These are phyloP conservation scores for Suhomyces atakaporum DNA, from an alignment of 1,139 yeast species.

Conservation along the genomic window DNA sequence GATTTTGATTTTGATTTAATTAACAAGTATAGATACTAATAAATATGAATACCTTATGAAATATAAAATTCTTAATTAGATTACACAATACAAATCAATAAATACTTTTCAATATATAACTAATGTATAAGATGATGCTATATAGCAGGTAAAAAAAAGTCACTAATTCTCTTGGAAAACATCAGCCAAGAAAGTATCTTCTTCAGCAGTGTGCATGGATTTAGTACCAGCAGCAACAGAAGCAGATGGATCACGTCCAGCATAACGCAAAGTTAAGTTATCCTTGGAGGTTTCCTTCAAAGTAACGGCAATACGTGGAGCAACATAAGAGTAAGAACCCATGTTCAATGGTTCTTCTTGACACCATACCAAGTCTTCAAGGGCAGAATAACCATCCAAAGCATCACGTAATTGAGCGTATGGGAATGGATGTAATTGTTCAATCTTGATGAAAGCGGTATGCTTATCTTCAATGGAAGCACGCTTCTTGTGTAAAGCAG, in stretches of 20 bases:
- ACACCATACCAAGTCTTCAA: constrained; percentile 91
- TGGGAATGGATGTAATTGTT: constrained; percentile 99
- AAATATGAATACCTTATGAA: no score
- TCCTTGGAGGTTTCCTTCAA: constrained; percentile 70
- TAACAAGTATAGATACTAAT: constrained; percentile 4
- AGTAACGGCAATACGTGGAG: constrained; percentile 80
- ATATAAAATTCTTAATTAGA: no score
- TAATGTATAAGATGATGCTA: constrained; percentile 6
- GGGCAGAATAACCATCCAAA: constrained; percentile 74
- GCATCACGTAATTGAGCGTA: constrained; percentile 89
- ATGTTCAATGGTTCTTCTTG: constrained; percentile 99
- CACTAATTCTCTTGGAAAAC: constrained; percentile 51
- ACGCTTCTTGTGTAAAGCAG: constrained; percentile 89
- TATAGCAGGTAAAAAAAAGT: constrained; percentile 4
- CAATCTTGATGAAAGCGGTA: constrained; percentile 87
- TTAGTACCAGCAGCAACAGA: constrained; percentile 98
- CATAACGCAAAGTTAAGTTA: constrained; percentile 68
- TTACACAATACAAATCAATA: constrained; percentile 1
- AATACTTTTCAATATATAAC: constrained; percentile 9
- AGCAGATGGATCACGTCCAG: constrained; percentile 98
- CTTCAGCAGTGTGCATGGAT: constrained; percentile 85
- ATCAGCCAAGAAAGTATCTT: constrained; percentile 79
- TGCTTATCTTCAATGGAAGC: constrained; percentile 70
- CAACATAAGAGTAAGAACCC: constrained; percentile 81
- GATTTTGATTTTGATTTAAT: constrained; percentile 17